Conservation (phyloP, 2,329 filamentous ascomycete genomes). For the Aspergillus tubingensis region DNA sequence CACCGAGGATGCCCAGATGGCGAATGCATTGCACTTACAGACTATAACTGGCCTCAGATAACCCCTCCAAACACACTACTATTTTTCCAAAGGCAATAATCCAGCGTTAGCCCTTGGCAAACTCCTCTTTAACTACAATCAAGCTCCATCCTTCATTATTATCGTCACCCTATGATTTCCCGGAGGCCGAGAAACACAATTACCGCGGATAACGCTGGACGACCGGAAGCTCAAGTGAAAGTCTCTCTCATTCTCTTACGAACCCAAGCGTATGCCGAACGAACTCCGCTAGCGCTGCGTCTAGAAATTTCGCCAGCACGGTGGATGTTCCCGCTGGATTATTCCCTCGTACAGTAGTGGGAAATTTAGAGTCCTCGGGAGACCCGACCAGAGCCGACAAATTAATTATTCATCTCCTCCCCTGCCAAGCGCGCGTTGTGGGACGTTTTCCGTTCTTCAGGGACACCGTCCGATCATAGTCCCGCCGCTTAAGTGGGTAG, state of each 20-base stretch:
- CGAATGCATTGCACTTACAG: too few relatives aligned
- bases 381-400: conserved; percentile 9
- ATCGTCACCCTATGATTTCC: not conserved
- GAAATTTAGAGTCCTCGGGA: conserved; percentile 9
- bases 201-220: not conserved
- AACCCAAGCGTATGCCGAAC: conserved; percentile 14
- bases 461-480: conserved; percentile 25
- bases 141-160: not conserved
- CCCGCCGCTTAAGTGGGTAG: conserved; percentile 19
- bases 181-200: not conserved
- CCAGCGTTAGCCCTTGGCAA: too few relatives aligned
- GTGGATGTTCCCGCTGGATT: conserved; percentile 9
- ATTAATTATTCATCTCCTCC: conserved; percentile 22
- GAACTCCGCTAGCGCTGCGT: conserved; percentile 27
- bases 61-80: too few relatives aligned
- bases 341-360: conserved; percentile 6
- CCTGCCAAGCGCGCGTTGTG: conserved; percentile 29
- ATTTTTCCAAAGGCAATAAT: too few relatives aligned
- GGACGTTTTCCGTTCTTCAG: conserved; percentile 26
- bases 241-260: too few relatives aligned
- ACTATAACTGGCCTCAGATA: too few relatives aligned
- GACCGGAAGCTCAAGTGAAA: not conserved
- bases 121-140: too few relatives aligned
- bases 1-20: too few relatives aligned
- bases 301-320: conserved; percentile 29